These are phyloP conservation scores for Arthrobotrys conoides DNA, from an alignment of 2,329 filamentous ascomycete species.

Conservation along the genomic window DNA sequence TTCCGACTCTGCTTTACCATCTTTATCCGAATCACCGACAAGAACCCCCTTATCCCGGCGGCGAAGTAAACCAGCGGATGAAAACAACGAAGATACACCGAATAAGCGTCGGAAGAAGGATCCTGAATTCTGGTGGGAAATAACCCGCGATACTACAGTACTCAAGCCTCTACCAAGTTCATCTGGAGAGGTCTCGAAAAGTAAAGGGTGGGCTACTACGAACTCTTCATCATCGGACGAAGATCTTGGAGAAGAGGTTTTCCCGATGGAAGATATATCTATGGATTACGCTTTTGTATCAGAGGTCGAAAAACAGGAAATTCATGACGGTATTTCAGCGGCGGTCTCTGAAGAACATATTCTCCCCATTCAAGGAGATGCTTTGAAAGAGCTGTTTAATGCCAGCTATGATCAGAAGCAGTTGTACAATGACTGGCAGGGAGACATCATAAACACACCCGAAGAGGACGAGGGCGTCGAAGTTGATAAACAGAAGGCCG, in stretches of 20 bases:
- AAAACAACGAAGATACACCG: constrained; percentile 32
- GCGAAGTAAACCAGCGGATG: constrained; percentile 34
- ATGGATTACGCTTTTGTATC: constrained; percentile 43
- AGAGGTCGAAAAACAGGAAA: constrained; percentile 37
- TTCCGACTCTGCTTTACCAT: constrained; percentile 43
- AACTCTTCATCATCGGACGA: constrained; percentile 34
- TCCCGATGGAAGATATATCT: constrained; percentile 42
- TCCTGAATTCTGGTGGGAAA: constrained; percentile 49
- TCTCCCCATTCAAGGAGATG: constrained; percentile 34
- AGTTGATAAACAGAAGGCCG: constrained; percentile 6
- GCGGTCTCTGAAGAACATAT: constrained; percentile 26
- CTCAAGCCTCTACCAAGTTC: constrained; percentile 43
- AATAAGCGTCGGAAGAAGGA: constrained; percentile 52
- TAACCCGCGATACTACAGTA: constrained; percentile 48
- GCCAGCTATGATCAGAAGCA: constrained; percentile 36
- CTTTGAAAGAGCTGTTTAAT: constrained; percentile 46
- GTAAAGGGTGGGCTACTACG: constrained; percentile 44
- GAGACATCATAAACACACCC: constrained; percentile 1
- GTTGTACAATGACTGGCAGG: constrained; percentile 35
- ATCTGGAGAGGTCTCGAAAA: constrained; percentile 31
- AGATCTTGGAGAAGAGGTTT: constrained; percentile 31
- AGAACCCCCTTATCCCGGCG: constrained; percentile 34
- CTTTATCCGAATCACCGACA: constrained; percentile 31
- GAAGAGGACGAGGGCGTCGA: constrained; percentile 47
- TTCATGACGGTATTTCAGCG: constrained; percentile 22